Conservation (phyloP, 768 basidiomycete species). For the Lactarius hatsudake region DNA sequence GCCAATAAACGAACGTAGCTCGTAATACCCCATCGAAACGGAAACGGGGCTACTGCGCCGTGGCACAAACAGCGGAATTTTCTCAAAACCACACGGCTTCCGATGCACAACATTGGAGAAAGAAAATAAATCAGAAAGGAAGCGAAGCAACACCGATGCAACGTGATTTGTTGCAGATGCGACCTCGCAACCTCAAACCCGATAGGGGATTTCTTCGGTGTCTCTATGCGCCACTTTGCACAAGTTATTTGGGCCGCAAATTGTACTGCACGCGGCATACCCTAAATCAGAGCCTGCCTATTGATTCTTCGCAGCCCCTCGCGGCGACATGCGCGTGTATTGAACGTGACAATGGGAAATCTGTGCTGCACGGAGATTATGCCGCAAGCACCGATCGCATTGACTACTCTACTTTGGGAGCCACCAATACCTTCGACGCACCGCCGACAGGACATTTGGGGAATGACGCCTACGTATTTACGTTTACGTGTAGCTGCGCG, state of each 20-base stretch:
- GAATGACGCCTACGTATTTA: background rate
- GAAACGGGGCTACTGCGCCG: background rate
- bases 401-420: background rate
- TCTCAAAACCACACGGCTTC: background rate
- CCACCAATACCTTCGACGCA: background rate
- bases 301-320: background rate
- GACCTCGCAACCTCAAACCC: background rate
- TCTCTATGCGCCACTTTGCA: background rate
- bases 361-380: background rate
- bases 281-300: background rate
- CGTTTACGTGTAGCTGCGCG: background rate
- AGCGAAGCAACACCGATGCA: background rate
- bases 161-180: background rate
- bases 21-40: background rate
- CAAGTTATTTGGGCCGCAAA: background rate
- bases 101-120: background rate
- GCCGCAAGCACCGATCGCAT: background rate
- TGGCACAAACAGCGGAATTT: background rate
- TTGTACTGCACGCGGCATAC: background rate
- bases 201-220: background rate
- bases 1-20: background rate
- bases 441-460: background rate
- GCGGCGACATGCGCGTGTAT: too few species aligned
- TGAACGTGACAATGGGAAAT: background rate
- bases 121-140: background rate